Evolutionary conservation across 768 basidiomycete species (phyloP).

Genomic region (Hygrophorus pudorinus): DNA sequence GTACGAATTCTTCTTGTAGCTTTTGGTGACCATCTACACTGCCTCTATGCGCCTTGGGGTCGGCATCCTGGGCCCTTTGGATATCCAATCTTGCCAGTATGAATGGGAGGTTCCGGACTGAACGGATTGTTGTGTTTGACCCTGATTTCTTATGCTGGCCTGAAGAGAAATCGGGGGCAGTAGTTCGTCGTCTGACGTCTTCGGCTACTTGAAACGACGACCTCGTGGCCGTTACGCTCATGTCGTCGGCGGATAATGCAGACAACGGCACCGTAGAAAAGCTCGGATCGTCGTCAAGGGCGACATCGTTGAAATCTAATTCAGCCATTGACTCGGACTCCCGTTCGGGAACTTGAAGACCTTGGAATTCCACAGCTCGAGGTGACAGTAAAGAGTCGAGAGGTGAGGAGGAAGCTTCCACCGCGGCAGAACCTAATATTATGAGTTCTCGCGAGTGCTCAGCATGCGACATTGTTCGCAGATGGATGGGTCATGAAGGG

Average conservation of each 20-base stretch:
- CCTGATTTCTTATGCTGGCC: constrained; percentile 52
- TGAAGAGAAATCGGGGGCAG: constrained; percentile 6
- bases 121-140: constrained; percentile 50
- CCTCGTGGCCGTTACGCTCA: constrained; percentile 12
- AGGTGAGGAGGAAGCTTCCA: constrained; percentile 3
- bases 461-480: too few species aligned
- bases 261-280: constrained; percentile 30
- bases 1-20: constrained; percentile 68
- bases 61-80: constrained; percentile 25
- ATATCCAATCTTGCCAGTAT: constrained; percentile 44
- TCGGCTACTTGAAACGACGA: constrained; percentile 14
- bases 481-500: too few species aligned
- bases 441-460: too few species aligned
- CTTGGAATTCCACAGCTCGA: constrained; percentile 18
- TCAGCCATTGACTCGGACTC: constrained; percentile 43
- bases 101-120: constrained; percentile 41
- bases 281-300: constrained; percentile 35
- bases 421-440: too few species aligned
- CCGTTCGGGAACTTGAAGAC: constrained; percentile 18
- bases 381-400: constrained; percentile 47
- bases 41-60: constrained; percentile 27
- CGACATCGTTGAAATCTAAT: constrained; percentile 59
- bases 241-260: constrained; percentile 6
- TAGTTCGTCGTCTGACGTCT: constrained; percentile 6
- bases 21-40: constrained; percentile 60